Evolutionary conservation across 306 rosid species (phyloP).

Genomic region (Rosa persica): DNA sequence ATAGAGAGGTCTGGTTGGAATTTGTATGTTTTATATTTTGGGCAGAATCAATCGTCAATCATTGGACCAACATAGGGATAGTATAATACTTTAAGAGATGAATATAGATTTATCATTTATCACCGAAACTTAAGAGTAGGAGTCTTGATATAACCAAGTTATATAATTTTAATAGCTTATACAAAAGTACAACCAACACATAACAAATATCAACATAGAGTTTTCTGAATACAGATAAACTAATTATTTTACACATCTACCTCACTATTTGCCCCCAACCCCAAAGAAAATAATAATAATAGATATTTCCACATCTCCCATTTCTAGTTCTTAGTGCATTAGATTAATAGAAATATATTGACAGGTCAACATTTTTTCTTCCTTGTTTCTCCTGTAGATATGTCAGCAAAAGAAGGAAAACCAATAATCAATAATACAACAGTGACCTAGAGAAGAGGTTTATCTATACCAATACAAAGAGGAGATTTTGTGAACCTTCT

Average conservation of each 20-base stretch:
- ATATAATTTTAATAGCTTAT: not conserved
- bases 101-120: not conserved
- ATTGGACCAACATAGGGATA: not conserved
- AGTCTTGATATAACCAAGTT: not conserved
- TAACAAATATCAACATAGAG: not conserved
- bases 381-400: not conserved
- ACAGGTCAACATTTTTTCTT: not conserved
- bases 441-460: not conserved
- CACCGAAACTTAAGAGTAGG: not conserved
- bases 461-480: not conserved
- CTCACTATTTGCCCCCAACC: not conserved
- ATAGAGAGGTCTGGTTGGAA: not conserved
- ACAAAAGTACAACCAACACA: not conserved
- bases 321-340: not conserved
- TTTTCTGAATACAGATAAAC: not conserved
- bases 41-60: not conserved
- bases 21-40: not conserved
- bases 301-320: not conserved
- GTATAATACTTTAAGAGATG: not conserved
- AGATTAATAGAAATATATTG: not conserved
- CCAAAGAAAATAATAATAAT: not conserved
- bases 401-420: not conserved
- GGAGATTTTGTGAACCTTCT: not conserved
- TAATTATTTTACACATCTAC: not conserved
- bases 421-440: not conserved